A percentile compares a stretch with the other conserved stretches of the same genome.
phyloP scores from a whole-genome alignment of 2,329 filamentous ascomycete species.

The Apiospora saccharicola region DNA sequence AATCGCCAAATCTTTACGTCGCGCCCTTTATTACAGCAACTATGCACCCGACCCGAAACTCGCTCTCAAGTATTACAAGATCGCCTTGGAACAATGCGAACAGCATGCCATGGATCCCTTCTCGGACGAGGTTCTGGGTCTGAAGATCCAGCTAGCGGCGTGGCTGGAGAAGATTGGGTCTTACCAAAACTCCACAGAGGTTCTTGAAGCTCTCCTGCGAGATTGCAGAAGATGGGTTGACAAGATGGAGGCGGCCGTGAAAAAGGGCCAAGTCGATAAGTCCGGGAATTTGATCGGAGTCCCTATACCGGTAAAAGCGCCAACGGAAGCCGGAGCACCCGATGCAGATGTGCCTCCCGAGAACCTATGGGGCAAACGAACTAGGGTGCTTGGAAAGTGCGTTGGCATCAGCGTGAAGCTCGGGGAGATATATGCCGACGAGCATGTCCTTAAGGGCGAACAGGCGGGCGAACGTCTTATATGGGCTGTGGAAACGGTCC shows the following conservation, averaged over 20 bases:
- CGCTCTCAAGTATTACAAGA: slow-evolving; percentile 83
- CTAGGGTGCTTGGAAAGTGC: slow-evolving; percentile 74
- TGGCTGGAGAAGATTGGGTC: slow-evolving; percentile 82
- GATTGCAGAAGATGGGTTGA: slow-evolving; percentile 73
- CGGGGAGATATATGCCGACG: slow-evolving; percentile 80
- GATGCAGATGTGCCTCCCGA: slow-evolving; percentile 47
- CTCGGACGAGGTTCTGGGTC: slow-evolving; percentile 88
- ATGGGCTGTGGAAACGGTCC: slow-evolving; percentile 81
- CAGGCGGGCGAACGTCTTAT: slow-evolving; percentile 78
- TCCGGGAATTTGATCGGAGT: slow-evolving; percentile 44
- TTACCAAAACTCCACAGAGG: slow-evolving; percentile 73
- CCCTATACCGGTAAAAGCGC: slow-evolving; percentile 29
- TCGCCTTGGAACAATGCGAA: slow-evolving; percentile 76
- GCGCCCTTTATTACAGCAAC: slow-evolving; percentile 87
- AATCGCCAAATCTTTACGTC: slow-evolving; percentile 79
- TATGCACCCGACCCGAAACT: slow-evolving; percentile 75
- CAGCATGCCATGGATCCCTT: slow-evolving; percentile 84
- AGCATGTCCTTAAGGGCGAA: slow-evolving; percentile 76
- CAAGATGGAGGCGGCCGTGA: slow-evolving; percentile 58
- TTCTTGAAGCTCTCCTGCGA: slow-evolving; percentile 76
- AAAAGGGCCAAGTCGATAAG: slow-evolving; percentile 54
- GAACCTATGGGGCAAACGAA: slow-evolving; percentile 64
- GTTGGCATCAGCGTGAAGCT: slow-evolving; percentile 84
- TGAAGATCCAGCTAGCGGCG: slow-evolving; percentile 81
- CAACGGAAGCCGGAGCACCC: slow-evolving; percentile 27